These are phyloP conservation scores for Nephelium lappaceum DNA, from an alignment of 345 rosid species.

Conservation along the genomic window DNA sequence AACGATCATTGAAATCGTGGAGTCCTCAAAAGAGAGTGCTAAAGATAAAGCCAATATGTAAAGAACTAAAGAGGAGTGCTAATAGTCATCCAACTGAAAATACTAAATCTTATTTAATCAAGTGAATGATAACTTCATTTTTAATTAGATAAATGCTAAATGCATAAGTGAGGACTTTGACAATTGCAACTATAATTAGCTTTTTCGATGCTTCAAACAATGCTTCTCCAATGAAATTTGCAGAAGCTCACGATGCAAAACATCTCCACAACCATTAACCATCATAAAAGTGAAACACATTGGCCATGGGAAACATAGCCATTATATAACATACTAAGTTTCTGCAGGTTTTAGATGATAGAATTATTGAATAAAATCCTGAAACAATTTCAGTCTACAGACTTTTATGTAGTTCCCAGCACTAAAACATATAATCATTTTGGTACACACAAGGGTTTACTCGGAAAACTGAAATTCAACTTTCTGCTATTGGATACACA, in stretches of 20 bases:
- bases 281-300: constrained; percentile 1
- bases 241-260: neutral
- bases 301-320: neutral
- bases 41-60: neutral
- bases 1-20: neutral
- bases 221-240: neutral
- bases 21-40: neutral
- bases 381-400: neutral
- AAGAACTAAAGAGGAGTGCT: neutral
- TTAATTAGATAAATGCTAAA: no score
- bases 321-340: neutral
- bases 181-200: neutral
- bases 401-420: neutral
- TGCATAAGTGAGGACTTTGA: no score
- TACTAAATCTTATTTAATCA: no score
- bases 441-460: neutral
- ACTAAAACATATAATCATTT: neutral
- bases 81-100: neutral
- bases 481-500: constrained; percentile 69
- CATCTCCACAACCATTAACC: neutral
- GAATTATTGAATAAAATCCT: neutral
- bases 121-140: neutral
- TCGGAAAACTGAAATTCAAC: constrained; percentile 27
- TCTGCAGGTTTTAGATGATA: neutral
- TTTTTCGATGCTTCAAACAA: neutral